These are phyloP conservation scores for Hirsutella thompsonii DNA, from an alignment of 2,329 filamentous ascomycete genomes.

Conservation along the genomic window DNA sequence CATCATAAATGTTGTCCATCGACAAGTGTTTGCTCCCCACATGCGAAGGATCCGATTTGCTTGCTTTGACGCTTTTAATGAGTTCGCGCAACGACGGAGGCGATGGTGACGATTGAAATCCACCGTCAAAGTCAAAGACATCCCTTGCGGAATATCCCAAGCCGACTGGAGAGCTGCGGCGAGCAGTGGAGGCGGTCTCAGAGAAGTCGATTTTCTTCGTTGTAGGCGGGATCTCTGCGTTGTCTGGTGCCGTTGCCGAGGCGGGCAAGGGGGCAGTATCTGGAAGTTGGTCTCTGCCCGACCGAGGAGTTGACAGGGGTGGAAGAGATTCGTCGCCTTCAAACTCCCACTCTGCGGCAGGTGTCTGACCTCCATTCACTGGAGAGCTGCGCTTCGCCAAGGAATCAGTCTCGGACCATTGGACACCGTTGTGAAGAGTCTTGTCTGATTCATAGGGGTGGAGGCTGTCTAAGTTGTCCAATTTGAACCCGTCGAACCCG, in stretches of 20 bases:
- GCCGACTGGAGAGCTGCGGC: conserved; percentile 17
- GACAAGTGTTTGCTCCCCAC: conserved; percentile 10
- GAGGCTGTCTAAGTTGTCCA: neutral
- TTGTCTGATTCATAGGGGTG: neutral
- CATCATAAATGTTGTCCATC: conserved; percentile 14
- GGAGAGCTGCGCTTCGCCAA: conserved; percentile 18
- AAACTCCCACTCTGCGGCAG: conserved; percentile 11
- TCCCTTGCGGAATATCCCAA: conserved; percentile 4
- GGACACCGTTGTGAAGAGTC: neutral
- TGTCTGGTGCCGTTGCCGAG: neutral
- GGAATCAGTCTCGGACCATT: conserved; percentile 6
- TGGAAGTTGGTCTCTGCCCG: conserved; percentile 12
- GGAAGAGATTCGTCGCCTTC: conserved; percentile 8
- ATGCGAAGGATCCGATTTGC: neutral
- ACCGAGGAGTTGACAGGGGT: conserved; percentile 15
- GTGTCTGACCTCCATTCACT: conserved; percentile 5
- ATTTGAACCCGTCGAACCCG: neutral
- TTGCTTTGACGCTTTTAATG: neutral
- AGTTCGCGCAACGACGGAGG: conserved; percentile 1
- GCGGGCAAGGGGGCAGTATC: conserved; percentile 17
- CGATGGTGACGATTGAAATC: conserved; percentile 6
- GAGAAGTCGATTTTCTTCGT: conserved; percentile 16
- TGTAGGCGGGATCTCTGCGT: neutral
- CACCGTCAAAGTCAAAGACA: conserved; percentile 7
- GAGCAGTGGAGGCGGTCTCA: conserved; percentile 20